Conservation (phyloP, 78 protist species). For the Mantamonas sphyraenae region DNA sequence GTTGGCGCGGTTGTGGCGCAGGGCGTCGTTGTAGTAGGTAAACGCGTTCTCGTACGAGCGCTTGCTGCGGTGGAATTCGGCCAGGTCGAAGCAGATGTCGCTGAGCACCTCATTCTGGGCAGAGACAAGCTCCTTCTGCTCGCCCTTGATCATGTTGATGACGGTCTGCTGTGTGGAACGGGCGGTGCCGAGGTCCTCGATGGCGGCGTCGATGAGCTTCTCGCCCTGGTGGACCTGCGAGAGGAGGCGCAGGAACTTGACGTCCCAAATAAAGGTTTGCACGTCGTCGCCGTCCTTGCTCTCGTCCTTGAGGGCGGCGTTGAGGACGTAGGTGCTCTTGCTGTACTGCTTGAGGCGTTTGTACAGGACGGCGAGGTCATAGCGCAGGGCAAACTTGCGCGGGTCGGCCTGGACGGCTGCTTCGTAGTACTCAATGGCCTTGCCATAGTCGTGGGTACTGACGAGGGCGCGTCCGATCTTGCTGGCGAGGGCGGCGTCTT, state of each 20-base stretch:
- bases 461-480: constrained; percentile 58
- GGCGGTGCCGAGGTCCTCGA: constrained; percentile 5
- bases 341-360: constrained; percentile 10
- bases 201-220: neutral
- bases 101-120: neutral
- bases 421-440: constrained; percentile 31
- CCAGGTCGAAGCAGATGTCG: constrained; percentile 19
- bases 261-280: constrained; percentile 1
- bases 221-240: constrained; percentile 9
- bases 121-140: constrained; percentile 17
- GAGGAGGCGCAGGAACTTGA: neutral
- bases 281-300: neutral
- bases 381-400: neutral
- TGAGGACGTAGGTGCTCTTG: constrained; percentile 13
- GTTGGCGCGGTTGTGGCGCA: constrained; percentile 25
- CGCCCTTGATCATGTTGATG: constrained; percentile 11
- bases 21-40: constrained; percentile 30
- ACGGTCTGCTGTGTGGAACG: neutral
- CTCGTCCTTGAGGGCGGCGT: neutral
- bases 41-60: constrained; percentile 14
- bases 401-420: constrained; percentile 30
- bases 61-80: neutral
- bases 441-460: constrained; percentile 46
- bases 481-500: constrained; percentile 25
- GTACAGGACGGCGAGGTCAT: constrained; percentile 58